Base-by-base conservation (phyloP, 805 yeast genomes). In the Candida ulmi region DNA sequence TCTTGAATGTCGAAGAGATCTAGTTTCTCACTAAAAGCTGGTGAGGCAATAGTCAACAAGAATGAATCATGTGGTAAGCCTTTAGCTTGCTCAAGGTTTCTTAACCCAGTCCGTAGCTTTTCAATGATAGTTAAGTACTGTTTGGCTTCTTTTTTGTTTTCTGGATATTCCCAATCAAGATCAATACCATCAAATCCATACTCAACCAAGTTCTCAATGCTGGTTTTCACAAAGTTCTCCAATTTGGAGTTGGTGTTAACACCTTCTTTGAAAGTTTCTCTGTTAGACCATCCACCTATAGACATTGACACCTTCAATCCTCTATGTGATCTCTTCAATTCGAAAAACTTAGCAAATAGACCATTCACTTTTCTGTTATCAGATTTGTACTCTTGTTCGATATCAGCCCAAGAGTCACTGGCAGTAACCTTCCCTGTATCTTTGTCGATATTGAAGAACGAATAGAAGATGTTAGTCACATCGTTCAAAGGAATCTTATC, bases 111-210 rank as follows among this genome's bases (percentile, higher is more conserved):
- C 31, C 78, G 66, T 19, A 79, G 48, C 13, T 40, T 43, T 32
- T 50, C 48, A 16, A 83, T 58, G 30, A 87, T 45, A 4, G 55
- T 51, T 1, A 72, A 63, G 44, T 77, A 69, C 29, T 58, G 54
- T 0, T 50, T 35, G 1, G 78, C 76, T 44, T 84, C 80, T 3
- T 36, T 21, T 1, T 56, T 52, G 31, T 58, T 66, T 8, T 60
- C 55, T 0, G 96, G 96, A 52, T 80, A 91, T 60, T 91, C 99
- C 96, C 96, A 91, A 62, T 91, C 99, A 23, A 91, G 63, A 59
- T 93, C 98, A 34, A 91, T 65, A 0, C 99, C 98, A 58, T 93
- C 97, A 53, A 93, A 80, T 0, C 83, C 81, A 54, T 76, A 74
- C 33, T 68, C 60, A 2, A 59, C 40, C 57, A 87, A 66, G 18